Base-by-base conservation (phyloP, 202 grass and related monocot species). In the Carex arenaria region DNA sequence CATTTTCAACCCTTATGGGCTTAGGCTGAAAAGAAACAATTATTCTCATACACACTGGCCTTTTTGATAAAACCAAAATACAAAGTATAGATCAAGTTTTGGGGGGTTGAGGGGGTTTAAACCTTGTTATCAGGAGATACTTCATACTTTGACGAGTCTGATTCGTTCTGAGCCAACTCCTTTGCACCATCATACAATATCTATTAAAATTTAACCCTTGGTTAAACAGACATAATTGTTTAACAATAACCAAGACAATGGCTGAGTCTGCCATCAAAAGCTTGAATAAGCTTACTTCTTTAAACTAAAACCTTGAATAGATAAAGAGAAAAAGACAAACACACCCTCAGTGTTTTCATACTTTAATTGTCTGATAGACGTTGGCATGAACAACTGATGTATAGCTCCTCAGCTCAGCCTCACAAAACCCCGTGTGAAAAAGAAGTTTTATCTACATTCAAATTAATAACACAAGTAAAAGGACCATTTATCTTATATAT, bases 351-450 rank as follows among this genome's bases (percentile, higher is more conserved):
- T 69, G 59, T 66, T 94, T 87, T 86, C 95, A 79, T 98, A 98
- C 95, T 95, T 98, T 98, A 88, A 98, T 89, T 93, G 95, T 95
- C 90, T 98, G 95, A 89, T 92, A 98, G 65, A 98, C 93, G 11
- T 98, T 98, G 32, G 95, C 95, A 89, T 98, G 95, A 79, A 98
- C 94, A 82, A 98, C 95, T 83, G 93, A 80, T 14, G 81, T 92
- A 64, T 95, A 98, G 89, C 95, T 93, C 87, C 81, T 91, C 65
- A 98, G 89, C 82, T 98, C 95, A 30, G 86, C 88, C 81, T 95
- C 95, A 52, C 87, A 80, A 63, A 98, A 98, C 67, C 95, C 95
- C 83, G 86, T 95, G 87, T 95, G 93, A 84, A 98, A 98, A 66
- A 98, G 95, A 80, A 98, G 95, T 65, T 93, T 95, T 90, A 98